A percentile compares a stretch with the other conserved stretches of the same genome.
These are phyloP conservation scores for Scedosporium dehoogii DNA, from an alignment of 2,329 filamentous ascomycete genomes.

Conservation along the genomic window DNA sequence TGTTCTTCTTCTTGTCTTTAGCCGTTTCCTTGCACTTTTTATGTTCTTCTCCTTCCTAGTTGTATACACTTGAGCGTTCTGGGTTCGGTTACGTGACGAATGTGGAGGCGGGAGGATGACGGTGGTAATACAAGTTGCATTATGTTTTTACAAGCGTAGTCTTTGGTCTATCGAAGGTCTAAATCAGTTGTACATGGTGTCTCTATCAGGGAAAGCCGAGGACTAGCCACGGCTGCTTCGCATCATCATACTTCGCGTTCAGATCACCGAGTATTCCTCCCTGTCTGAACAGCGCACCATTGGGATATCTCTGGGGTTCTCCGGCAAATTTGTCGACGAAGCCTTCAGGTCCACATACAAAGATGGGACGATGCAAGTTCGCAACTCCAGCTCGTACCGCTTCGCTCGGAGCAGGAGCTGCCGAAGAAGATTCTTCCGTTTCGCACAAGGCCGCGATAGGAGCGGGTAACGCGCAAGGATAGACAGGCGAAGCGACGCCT, in stretches of 20 bases:
- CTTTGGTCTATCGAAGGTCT: background rate
- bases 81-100: background rate
- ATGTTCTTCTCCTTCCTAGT: background rate
- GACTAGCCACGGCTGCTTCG: slow-evolving; percentile 1
- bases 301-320: slow-evolving; percentile 12
- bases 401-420: slow-evolving; percentile 7
- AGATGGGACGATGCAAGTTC: slow-evolving; percentile 31
- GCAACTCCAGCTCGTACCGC: slow-evolving; percentile 19
- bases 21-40: background rate
- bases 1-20: background rate
- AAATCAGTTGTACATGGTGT: background rate
- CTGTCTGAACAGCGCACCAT: background rate
- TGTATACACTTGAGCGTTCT: background rate
- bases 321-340: slow-evolving; percentile 78
- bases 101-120: background rate
- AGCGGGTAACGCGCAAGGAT: background rate
- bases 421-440: slow-evolving; percentile 14
- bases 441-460: slow-evolving; percentile 5
- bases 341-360: slow-evolving; percentile 84
- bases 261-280: slow-evolving; percentile 8
- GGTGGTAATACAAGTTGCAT: background rate
- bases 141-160: background rate
- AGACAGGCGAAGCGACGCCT: background rate
- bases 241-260: slow-evolving; percentile 5
- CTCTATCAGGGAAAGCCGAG: slow-evolving; percentile 4